Evolutionary conservation across 768 basidiomycete species (phyloP), one percentile per base, ranked within the genome.

Genomic region (Lentinula guzmanii): DNA sequence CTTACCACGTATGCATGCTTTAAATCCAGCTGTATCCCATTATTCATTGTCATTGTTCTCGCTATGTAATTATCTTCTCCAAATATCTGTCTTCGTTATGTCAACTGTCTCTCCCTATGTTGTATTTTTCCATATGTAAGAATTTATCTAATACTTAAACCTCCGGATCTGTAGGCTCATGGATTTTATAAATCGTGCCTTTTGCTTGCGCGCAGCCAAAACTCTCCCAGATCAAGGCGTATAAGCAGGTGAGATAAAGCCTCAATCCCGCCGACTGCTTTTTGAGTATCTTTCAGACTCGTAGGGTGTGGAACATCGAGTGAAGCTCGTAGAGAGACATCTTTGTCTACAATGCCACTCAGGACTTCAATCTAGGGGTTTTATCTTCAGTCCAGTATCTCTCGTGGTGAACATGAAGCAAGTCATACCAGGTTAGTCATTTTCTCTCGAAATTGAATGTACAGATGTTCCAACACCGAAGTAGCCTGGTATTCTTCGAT

Each of bases 401-500:
- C 4, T 16, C 9, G 21, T 35, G 0, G 21, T 35, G 58, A 31
- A n/a, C 35, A 15, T 58, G 21, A 34, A 5, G 28, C 13, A 43
- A 21, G 31, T 75, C 87, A 64, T 63, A 91, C 90, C 70, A 92
- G 68, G 2, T 75, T 77, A 0, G 74, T 65, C 77, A 88, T 82
- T 67, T 82, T 87, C 39, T 70, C 69, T 18, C 77, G 74, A 68
- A 90, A 90, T 56, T 77, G 76, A 5, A 66, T 60, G 64, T 79
- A 83, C 4, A 90, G 72, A 7, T 82, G 78, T 51, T 84, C 82
- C 2, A 91, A 74, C 63, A 75, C 60, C 1, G 78, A 76, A 4
- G 80, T 81, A n/a, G 87, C 90, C 61, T 83, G 76, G 67, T 88
- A 85, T 65, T 91, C 90, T 63, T 84, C 73, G 65, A 89, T 51